Conservation (phyloP, 495 filamentous ascomycete genomes). For the Geopyxis carbonaria region DNA sequence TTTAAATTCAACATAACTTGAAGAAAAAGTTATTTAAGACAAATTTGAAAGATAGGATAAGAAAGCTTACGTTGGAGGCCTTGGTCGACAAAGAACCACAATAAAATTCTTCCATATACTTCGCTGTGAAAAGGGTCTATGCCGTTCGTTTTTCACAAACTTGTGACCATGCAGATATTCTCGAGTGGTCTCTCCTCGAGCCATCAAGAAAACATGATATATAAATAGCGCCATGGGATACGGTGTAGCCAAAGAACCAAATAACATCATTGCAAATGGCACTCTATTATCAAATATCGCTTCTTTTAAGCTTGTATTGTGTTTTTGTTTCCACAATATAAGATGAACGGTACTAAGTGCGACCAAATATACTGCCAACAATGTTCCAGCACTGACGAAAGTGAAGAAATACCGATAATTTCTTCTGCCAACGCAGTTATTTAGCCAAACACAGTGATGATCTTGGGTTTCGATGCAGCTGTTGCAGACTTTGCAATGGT, state of each 20-base stretch:
- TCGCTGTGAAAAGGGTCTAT: constrained; percentile 74
- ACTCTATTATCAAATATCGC: constrained; percentile 44
- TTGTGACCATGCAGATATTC: constrained; percentile 94
- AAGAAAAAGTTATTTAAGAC: constrained; percentile 6
- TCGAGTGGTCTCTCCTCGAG: constrained; percentile 79
- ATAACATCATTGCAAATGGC: constrained; percentile 79
- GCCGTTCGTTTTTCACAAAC: constrained; percentile 76
- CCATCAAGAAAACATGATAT: constrained; percentile 83
- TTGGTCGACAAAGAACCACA: constrained; percentile 60
- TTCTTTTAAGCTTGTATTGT: constrained; percentile 45
- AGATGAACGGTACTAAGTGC: constrained; percentile 66
- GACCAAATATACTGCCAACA: constrained; percentile 61
- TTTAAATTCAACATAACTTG: constrained; percentile 69
- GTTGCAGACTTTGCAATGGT: constrained; percentile 92
- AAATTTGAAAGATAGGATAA: background rate
- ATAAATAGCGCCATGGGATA: constrained; percentile 71
- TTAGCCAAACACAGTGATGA: constrained; percentile 97
- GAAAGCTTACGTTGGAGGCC: constrained; percentile 52
- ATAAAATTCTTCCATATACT: constrained; percentile 63
- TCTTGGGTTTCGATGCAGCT: constrained; percentile 96
- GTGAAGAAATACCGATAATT: constrained; percentile 97
- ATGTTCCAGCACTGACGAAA: constrained; percentile 57
- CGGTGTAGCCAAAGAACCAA: constrained; percentile 50
- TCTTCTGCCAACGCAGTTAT: constrained; percentile 91
- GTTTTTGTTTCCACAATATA: constrained; percentile 44